Percentiles rank a stretch among this genome's conserved stretches.
Conservation (phyloP, 495 filamentous ascomycete species). For the Tuber indicum region DNA sequence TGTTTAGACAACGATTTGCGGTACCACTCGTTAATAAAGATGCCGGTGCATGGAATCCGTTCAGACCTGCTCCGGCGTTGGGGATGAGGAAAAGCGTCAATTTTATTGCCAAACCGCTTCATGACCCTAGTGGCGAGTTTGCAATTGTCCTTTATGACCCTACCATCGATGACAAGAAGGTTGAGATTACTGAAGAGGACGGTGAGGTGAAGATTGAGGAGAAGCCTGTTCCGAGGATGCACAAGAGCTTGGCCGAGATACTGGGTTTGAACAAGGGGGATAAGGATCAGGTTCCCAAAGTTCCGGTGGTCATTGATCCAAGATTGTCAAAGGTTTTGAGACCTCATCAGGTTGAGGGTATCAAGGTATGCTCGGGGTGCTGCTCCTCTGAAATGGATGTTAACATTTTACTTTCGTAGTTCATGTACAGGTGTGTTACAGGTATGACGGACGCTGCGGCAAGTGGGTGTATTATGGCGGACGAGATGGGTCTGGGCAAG, state of each 20-base stretch:
- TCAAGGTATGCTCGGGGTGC: conserved; percentile 54
- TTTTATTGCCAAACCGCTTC: conserved; percentile 83
- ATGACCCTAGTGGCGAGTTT: conserved; percentile 93
- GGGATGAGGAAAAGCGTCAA: conserved; percentile 76
- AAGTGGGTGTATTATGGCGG: conserved; percentile 98
- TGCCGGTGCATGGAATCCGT: conserved; percentile 61
- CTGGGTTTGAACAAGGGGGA: conserved; percentile 88
- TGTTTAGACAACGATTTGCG: conserved; percentile 75
- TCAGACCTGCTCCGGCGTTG: conserved; percentile 73
- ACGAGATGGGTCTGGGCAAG: conserved; percentile 98
- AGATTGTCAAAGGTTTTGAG: conserved; percentile 81
- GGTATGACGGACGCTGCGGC: conserved; percentile 90
- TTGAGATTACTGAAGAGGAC: conserved; percentile 49
- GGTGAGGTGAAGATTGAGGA: conserved; percentile 50
- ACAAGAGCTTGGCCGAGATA: conserved; percentile 94
- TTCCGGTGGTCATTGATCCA: conserved; percentile 96
- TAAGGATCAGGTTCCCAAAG: conserved; percentile 69
- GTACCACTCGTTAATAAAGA: conserved; percentile 83
- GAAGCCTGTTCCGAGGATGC: conserved; percentile 51
- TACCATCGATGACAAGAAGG: conserved; percentile 74
- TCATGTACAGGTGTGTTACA: conserved; percentile 88
- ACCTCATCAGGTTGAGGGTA: conserved; percentile 96
- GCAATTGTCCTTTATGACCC: conserved; percentile 95
- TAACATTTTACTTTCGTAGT: conserved; percentile 45
- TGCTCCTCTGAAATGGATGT: not conserved